Conservation (phyloP, 805 yeast species). For the Ogataea salicorniae region DNA sequence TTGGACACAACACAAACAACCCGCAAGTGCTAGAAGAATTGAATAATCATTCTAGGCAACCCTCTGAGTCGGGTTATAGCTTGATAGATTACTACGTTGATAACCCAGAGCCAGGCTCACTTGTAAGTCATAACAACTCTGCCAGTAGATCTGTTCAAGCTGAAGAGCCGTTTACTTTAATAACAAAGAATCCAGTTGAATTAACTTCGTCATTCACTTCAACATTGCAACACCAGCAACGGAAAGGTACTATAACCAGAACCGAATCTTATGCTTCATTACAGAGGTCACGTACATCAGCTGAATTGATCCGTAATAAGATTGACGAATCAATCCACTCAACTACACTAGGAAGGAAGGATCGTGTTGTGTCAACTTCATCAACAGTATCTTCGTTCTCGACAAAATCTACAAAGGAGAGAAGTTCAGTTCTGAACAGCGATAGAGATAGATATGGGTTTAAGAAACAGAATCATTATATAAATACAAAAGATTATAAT, state of each 20-base stretch:
- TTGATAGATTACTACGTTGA: slow-evolving; percentile 17
- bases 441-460: slow-evolving; percentile 83
- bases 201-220: background rate
- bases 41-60: slow-evolving; percentile 6
- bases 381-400: background rate
- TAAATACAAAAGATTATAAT: slow-evolving; percentile 56
- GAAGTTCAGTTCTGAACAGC: slow-evolving; percentile 16
- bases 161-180: slow-evolving; percentile 16
- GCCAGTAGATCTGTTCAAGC: slow-evolving; percentile 5
- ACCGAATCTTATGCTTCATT: slow-evolving; percentile 22
- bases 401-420: background rate
- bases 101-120: background rate
- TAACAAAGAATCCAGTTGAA: slow-evolving; percentile 1
- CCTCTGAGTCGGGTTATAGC: slow-evolving; percentile 19
- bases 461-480: slow-evolving; percentile 54
- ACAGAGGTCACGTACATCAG: slow-evolving; percentile 19
- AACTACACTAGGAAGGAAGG: background rate
- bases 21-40: background rate
- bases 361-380: background rate
- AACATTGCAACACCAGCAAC: background rate
- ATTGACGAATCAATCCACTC: slow-evolving; percentile 18
- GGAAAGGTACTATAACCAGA: slow-evolving; percentile 13
- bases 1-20: background rate
- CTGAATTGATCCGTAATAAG: slow-evolving; percentile 18
- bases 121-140: slow-evolving; percentile 1